Evolutionary conservation across 2,329 filamentous ascomycete species (phyloP).

Genomic region (Aspergillus alliaceus): DNA sequence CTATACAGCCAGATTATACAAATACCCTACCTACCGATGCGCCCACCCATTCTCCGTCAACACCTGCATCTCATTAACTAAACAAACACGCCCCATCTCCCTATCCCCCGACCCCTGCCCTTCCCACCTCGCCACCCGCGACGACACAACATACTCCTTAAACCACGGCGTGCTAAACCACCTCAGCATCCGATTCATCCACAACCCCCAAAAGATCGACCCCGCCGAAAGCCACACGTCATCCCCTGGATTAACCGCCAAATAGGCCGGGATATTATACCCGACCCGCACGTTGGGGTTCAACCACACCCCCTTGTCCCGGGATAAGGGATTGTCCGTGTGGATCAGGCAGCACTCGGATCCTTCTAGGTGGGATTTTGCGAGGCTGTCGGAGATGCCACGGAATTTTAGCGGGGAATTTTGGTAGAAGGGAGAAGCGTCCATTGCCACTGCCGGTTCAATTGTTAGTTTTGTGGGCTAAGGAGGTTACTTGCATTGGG

Average conservation of each 20-base stretch:
- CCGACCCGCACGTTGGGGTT: conserved; percentile 70
- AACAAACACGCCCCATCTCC: conserved; percentile 52
- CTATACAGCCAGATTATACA: no score
- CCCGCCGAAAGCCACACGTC: neutral
- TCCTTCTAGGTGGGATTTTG: conserved; percentile 56
- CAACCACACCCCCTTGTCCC: conserved; percentile 58
- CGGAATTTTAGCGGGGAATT: conserved; percentile 44
- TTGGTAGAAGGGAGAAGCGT: neutral
- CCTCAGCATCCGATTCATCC: neutral
- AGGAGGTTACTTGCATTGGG: neutral
- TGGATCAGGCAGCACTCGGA: conserved; percentile 65
- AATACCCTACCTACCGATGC: neutral
- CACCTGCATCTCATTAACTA: conserved; percentile 54
- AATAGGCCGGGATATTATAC: conserved; percentile 59
- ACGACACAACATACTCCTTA: neutral
- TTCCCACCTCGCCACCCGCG: neutral
- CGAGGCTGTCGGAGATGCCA: conserved; percentile 53
- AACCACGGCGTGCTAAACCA: neutral
- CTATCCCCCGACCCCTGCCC: neutral
- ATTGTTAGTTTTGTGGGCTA: neutral
- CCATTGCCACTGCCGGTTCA: neutral
- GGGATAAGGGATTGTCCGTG: conserved; percentile 62
- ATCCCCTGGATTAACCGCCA: conserved; percentile 35
- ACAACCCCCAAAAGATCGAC: neutral
- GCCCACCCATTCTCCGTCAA: conserved; percentile 6